These are phyloP conservation scores for Xanthoconium separans DNA, from an alignment of 1,284 basidiomycete species.

Conservation along the genomic window DNA sequence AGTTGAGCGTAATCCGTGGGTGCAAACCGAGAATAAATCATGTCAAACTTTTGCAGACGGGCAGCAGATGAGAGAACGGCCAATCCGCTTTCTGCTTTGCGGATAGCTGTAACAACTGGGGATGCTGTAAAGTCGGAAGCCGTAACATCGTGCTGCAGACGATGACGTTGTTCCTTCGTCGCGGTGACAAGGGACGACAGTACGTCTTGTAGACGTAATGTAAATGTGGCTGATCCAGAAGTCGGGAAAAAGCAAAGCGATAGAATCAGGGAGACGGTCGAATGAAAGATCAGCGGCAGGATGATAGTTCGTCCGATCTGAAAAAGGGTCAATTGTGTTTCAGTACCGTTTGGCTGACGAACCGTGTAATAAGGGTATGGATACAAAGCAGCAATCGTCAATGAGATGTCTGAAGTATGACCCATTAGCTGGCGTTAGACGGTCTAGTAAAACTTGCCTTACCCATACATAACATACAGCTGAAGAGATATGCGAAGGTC, in stretches of 20 bases:
- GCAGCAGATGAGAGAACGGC: slow-evolving; percentile 52
- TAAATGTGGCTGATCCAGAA: slow-evolving; percentile 65
- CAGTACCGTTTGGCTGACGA: slow-evolving; percentile 9
- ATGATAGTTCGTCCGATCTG: slow-evolving; percentile 53
- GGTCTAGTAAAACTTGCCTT: slow-evolving; percentile 8
- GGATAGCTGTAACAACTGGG: slow-evolving; percentile 38
- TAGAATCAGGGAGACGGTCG: slow-evolving; percentile 52
- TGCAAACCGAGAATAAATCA: slow-evolving; percentile 62
- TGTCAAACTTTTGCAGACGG: slow-evolving; percentile 59
- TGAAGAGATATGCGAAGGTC: slow-evolving; percentile 56
- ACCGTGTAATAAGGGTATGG: slow-evolving; percentile 66
- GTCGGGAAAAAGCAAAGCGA: slow-evolving; percentile 65
- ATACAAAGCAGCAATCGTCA: slow-evolving; percentile 61
- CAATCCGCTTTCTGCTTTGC: slow-evolving; percentile 55
- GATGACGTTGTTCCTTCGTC: slow-evolving; percentile 47
- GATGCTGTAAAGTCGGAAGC: slow-evolving; percentile 46
- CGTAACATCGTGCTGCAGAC: slow-evolving; percentile 49
- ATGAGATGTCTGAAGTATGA: slow-evolving; percentile 47
- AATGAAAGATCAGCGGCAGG: slow-evolving; percentile 63
- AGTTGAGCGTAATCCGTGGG: slow-evolving; percentile 59
- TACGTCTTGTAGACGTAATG: slow-evolving; percentile 49
- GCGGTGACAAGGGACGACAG: slow-evolving; percentile 51
- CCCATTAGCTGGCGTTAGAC: neutral
- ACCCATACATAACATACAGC: slow-evolving; percentile 55
- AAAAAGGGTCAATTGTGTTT: neutral